Evolutionary conservation across 2,329 filamentous ascomycete genomes (phyloP).

Genomic region (Diaporthe destruens): DNA sequence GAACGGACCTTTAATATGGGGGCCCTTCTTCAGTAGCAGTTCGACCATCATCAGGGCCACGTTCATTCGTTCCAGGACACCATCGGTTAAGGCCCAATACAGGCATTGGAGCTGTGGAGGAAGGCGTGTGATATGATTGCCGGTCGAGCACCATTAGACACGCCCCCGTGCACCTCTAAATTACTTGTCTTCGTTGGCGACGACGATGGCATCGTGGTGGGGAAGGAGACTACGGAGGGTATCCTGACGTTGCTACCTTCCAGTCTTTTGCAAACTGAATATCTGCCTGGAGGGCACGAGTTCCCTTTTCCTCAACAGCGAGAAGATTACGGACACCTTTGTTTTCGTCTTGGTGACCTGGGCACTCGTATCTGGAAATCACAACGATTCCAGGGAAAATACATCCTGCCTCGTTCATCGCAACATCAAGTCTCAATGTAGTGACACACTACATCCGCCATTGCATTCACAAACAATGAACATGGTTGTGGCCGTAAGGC

Average conservation of each 20-base stretch:
- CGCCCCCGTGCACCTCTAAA: background rate
- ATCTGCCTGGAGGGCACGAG: background rate
- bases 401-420: background rate
- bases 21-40: background rate
- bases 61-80: constrained; percentile 6
- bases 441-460: no score
- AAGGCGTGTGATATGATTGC: background rate
- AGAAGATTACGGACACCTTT: background rate
- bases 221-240: background rate
- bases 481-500: background rate
- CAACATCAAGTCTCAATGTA: background rate
- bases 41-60: background rate
- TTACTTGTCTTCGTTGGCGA: background rate
- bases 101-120: background rate
- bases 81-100: background rate
- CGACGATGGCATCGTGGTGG: background rate
- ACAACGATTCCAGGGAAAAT: no score
- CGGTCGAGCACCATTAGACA: background rate
- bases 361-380: no score
- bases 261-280: background rate
- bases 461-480: background rate
- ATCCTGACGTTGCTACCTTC: background rate
- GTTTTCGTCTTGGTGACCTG: background rate
- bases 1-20: background rate
- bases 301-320: background rate